phyloP scores from a whole-genome alignment of 306 rosid species.

The Canavalia gladiata region DNA sequence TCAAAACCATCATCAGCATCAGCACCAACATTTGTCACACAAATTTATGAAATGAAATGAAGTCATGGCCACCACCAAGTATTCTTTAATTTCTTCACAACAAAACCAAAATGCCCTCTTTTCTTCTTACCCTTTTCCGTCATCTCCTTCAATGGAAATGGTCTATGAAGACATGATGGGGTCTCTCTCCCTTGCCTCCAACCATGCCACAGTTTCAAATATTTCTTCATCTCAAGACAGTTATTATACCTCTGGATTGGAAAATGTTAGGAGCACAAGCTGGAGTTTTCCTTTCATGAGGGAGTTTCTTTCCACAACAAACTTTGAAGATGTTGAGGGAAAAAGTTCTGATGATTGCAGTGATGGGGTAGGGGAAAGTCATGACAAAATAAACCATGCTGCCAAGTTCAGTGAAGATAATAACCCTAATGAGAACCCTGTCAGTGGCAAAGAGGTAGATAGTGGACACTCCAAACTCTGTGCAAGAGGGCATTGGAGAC shows the following conservation, averaged over 20 bases:
- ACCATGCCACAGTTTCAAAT: constrained; percentile 51
- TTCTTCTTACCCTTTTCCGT: constrained; percentile 37
- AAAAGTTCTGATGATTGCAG: constrained; percentile 58
- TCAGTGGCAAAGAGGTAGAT: constrained; percentile 56
- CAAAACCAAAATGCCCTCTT: constrained; percentile 52
- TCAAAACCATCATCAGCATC: not conserved
- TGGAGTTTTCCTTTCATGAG: constrained; percentile 64
- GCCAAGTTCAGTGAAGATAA: constrained; percentile 35
- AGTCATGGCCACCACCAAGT: constrained; percentile 56
- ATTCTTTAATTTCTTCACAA: constrained; percentile 49
- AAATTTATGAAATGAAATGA: constrained; percentile 50
- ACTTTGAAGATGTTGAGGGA: constrained; percentile 55
- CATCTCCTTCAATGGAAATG: constrained; percentile 62
- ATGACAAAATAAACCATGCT: constrained; percentile 40
- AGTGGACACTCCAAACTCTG: constrained; percentile 78
- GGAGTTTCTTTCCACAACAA: constrained; percentile 55
- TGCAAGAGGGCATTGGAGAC: constrained; percentile 99
- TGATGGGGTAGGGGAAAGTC: constrained; percentile 48
- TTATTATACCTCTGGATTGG: constrained; percentile 41
- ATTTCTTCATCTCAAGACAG: constrained; percentile 58
- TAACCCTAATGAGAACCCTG: constrained; percentile 55
- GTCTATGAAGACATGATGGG: constrained; percentile 63
- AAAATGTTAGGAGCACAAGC: constrained; percentile 48
- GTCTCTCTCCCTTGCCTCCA: constrained; percentile 71
- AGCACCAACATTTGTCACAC: constrained; percentile 41